These are phyloP conservation scores for Citrus maxima DNA, from an alignment of 345 rosid genomes.

Conservation along the genomic window DNA sequence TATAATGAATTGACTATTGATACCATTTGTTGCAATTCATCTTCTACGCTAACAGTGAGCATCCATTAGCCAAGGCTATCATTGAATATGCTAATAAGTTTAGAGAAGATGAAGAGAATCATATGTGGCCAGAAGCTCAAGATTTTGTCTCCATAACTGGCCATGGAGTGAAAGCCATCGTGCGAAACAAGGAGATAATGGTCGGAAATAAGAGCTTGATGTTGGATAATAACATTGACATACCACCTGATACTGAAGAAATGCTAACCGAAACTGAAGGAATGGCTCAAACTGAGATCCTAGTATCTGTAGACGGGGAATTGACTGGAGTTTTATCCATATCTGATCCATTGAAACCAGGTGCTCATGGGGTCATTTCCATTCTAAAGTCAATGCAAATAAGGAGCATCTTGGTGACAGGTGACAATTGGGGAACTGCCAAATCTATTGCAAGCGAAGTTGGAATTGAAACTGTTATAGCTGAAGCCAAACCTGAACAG, in stretches of 20 bases:
- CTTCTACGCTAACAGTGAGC: slow-evolving; percentile 77
- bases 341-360: slow-evolving; percentile 79
- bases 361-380: slow-evolving; percentile 67
- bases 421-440: slow-evolving; percentile 98
- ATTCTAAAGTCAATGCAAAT: slow-evolving; percentile 79
- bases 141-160: slow-evolving; percentile 79
- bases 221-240: slow-evolving; percentile 33
- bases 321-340: slow-evolving; percentile 68
- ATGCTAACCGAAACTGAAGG: slow-evolving; percentile 69
- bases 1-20: background rate
- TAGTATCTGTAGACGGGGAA: slow-evolving; percentile 60
- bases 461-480: slow-evolving; percentile 70
- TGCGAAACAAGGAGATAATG: slow-evolving; percentile 54
- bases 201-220: slow-evolving; percentile 85
- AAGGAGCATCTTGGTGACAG: slow-evolving; percentile 84
- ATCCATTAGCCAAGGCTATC: slow-evolving; percentile 84
- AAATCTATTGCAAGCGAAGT: slow-evolving; percentile 77
- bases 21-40: background rate
- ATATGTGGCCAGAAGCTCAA: slow-evolving; percentile 75
- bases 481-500: slow-evolving; percentile 89
- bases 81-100: slow-evolving; percentile 81
- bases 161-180: slow-evolving; percentile 78
- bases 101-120: slow-evolving; percentile 72
- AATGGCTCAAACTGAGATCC: slow-evolving; percentile 79
- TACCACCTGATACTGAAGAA: slow-evolving; percentile 65